Base-by-base conservation (phyloP, 2,329 filamentous ascomycete genomes). In the Colletotrichum sp. region DNA sequence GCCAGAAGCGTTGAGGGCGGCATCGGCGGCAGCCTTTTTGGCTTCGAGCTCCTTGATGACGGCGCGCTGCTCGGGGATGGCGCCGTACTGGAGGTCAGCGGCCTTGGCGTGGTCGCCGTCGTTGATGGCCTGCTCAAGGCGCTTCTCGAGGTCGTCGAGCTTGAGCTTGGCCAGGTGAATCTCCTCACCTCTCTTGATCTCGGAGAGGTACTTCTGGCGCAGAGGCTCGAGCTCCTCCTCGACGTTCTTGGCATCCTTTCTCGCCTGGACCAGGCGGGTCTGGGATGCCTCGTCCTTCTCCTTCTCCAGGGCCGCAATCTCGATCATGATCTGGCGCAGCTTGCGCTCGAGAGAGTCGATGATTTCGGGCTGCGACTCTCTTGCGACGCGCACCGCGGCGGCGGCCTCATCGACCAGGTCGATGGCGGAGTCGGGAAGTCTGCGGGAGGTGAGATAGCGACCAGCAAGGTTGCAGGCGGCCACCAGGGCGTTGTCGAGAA, bases 341-440 rank as follows among this genome's bases (percentile, higher is more conserved):
- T 93, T 95, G 77, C 97, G 93, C 85, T 99, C 97, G 67, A 99
- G 90, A 66, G 95, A 98, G 85, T 99, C 97, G 66, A 99, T 94
- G 36, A 96, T 93, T 85, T 99, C 97, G 4, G 97, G 97, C 79
- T 98, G 96, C 3, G 97, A 99, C 85, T 99, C 97, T 78, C 97
- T 92, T 38, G 96, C 95, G 31, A 99, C 97, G 70, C 95, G 91
- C 73, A 99, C 97, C n/a, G 97, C 97, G 2, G 97, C 96, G 1
- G 97, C 96, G 47, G 97, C 97, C 83, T 99, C 97, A 79, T 99
- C 97, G 74, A 99, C 94, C 62, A 99, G 87, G 82, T 99, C 97
- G 74, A 99, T 97, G 27, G 97, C 97, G 5, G 97, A 99, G 83
- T 99, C 97, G 4, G 97, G 97, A 76, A 99, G 91, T 81, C 97